phyloP scores from a whole-genome alignment of 164 flowering plant genomes.

The Stephania cephalantha region DNA sequence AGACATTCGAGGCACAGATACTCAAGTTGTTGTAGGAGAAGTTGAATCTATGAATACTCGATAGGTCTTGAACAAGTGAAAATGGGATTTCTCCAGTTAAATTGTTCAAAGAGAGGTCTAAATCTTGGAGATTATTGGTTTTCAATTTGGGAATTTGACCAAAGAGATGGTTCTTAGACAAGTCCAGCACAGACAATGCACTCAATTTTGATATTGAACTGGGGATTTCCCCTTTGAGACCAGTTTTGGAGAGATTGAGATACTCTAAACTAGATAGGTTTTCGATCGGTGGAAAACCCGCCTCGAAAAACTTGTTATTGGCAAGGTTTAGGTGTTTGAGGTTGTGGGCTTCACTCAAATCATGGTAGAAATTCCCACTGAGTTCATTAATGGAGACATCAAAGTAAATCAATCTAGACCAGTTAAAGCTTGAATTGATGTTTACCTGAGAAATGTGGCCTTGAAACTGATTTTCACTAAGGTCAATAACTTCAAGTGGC shows the following conservation, averaged over 20 bases:
- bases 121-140: conserved; percentile 31
- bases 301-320: conserved; percentile 50
- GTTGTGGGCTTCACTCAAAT: conserved; percentile 39
- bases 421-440: conserved; percentile 47
- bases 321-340: conserved; percentile 74
- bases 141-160: conserved; percentile 46
- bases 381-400: conserved; percentile 73
- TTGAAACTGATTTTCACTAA: conserved; percentile 70
- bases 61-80: conserved; percentile 34
- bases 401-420: conserved; percentile 55
- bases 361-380: conserved; percentile 49
- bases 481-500: conserved; percentile 56
- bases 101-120: conserved; percentile 66
- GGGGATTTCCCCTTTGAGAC: conserved; percentile 47
- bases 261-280: conserved; percentile 43
- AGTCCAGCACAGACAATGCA: conserved; percentile 49
- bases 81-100: conserved; percentile 54
- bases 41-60: conserved; percentile 52
- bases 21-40: conserved; percentile 73
- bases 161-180: conserved; percentile 58
- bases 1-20: conserved; percentile 40
- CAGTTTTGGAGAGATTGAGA: conserved; percentile 60
- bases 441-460: conserved; percentile 73
- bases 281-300: conserved; percentile 37
- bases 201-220: conserved; percentile 35